phyloP scores from a whole-genome alignment of 2,329 filamentous ascomycete genomes.

The Fusarium coicis region DNA sequence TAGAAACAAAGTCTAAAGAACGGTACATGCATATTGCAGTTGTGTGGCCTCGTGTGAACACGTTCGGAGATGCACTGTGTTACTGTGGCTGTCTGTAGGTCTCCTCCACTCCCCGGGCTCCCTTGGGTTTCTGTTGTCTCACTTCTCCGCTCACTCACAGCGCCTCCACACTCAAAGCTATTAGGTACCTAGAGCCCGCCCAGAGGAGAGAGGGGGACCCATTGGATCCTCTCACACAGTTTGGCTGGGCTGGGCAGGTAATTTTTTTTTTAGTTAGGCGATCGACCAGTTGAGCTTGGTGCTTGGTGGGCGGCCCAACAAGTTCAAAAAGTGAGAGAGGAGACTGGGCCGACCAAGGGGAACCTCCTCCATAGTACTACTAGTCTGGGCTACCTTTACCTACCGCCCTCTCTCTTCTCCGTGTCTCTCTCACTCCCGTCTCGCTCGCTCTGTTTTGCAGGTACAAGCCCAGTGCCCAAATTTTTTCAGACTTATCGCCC shows the following conservation, averaged over 20 bases:
- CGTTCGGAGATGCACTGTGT: constrained; percentile 14
- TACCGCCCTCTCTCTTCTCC: neutral
- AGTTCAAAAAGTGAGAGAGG: constrained; percentile 34
- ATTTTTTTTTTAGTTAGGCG: constrained; percentile 33
- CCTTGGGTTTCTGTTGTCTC: constrained; percentile 35
- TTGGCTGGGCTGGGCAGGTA: constrained; percentile 17
- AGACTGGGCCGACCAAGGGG: constrained; percentile 6
- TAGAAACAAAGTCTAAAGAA: neutral
- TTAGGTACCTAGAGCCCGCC: constrained; percentile 6
- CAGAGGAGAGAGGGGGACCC: neutral
- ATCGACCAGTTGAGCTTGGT: constrained; percentile 45
- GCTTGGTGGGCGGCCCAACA: constrained; percentile 47
- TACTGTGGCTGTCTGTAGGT: constrained; percentile 27
- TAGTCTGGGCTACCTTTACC: neutral
- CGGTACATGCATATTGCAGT: neutral
- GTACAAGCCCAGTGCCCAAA: constrained; percentile 48
- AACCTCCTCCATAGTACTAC: neutral
- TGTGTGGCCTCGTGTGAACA: constrained; percentile 5
- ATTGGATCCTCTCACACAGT: constrained; percentile 37
- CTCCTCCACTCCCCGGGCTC: constrained; percentile 10
- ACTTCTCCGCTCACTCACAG: constrained; percentile 40
- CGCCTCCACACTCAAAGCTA: constrained; percentile 37
- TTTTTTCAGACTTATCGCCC: constrained; percentile 50
- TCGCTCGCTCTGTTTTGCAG: constrained; percentile 29
- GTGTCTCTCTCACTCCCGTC: neutral